A percentile compares a stretch with the other conserved stretches of the same genome.
phyloP scores from a whole-genome alignment of 2,329 filamentous ascomycete species.

The Xylaria sp. region DNA sequence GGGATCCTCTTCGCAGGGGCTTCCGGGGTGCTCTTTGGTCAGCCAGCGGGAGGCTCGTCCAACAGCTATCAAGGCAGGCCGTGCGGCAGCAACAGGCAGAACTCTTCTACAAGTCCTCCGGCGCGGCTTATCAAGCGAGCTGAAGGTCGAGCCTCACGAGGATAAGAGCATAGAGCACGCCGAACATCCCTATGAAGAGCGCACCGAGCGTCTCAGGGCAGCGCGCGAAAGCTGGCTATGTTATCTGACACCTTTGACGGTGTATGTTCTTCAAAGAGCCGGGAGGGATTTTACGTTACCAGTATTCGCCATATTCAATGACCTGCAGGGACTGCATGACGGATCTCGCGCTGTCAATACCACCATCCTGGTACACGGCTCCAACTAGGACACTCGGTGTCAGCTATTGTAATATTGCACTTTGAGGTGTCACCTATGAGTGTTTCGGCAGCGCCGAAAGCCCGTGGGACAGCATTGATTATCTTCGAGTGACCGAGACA shows the following conservation, averaged over 20 bases:
- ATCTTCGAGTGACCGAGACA: background rate
- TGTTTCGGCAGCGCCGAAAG: background rate
- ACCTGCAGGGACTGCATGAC: slow-evolving; percentile 25
- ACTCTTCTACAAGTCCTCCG: background rate
- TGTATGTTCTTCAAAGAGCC: background rate
- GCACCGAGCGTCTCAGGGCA: background rate
- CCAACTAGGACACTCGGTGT: slow-evolving; percentile 13
- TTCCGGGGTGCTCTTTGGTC: background rate
- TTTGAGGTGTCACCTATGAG: background rate
- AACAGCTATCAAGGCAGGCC: background rate
- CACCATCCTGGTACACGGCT: slow-evolving; percentile 31
- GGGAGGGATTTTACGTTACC: background rate
- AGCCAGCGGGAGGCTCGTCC: background rate
- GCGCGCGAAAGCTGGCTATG: slow-evolving; percentile 1
- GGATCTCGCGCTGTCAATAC: slow-evolving; percentile 24
- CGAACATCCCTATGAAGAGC: background rate
- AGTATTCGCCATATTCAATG: background rate
- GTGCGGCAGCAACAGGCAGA: background rate
- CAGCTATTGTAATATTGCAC: background rate
- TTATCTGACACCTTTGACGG: slow-evolving; percentile 3
- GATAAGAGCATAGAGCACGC: background rate
- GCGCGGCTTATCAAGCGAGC: background rate
- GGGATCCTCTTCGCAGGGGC: background rate
- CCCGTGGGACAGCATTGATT: background rate
- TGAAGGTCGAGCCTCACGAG: background rate